Conservation (phyloP, 768 basidiomycete species). For the Psilocybe sp. region DNA sequence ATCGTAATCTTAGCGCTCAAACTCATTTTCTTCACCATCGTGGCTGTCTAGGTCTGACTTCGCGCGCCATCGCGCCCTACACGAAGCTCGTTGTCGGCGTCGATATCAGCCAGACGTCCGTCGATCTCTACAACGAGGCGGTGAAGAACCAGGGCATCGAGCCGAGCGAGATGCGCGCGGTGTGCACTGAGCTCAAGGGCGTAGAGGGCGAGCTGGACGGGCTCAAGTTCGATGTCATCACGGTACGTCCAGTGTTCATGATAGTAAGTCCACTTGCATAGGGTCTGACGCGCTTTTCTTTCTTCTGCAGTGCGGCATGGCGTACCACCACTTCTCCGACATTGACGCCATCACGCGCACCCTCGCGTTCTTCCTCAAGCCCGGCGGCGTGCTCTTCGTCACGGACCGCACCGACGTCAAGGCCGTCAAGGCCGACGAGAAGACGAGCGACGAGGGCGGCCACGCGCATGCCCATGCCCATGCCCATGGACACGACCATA, state of each 20-base stretch:
- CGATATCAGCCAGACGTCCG: constrained; percentile 71
- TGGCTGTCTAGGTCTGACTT: constrained; percentile 49
- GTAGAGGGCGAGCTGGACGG: constrained; percentile 46
- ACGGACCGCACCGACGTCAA: constrained; percentile 39
- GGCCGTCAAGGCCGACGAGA: too few relatives aligned
- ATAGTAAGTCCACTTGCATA: too few relatives aligned
- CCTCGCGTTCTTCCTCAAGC: constrained; percentile 51
- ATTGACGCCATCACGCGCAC: constrained; percentile 44
- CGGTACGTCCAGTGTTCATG: constrained; percentile 40
- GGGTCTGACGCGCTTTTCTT: too few relatives aligned
- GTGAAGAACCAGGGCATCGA: constrained; percentile 60
- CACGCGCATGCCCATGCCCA: background rate
- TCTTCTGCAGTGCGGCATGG: constrained; percentile 48
- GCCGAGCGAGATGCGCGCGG: constrained; percentile 63
- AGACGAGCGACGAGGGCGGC: too few relatives aligned
- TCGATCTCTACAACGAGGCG: constrained; percentile 61
- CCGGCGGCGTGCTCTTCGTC: constrained; percentile 54
- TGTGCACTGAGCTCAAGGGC: constrained; percentile 50
- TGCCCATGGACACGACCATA: background rate
- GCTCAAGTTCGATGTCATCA: constrained; percentile 63
- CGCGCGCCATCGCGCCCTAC: constrained; percentile 57
- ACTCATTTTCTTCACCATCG: background rate
- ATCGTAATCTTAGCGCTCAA: background rate
- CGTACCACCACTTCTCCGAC: constrained; percentile 62
- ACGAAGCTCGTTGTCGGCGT: constrained; percentile 66